Evolutionary conservation across 2,329 filamentous ascomycete species (phyloP).

Genomic region (Ophiocordyceps robertsii): DNA sequence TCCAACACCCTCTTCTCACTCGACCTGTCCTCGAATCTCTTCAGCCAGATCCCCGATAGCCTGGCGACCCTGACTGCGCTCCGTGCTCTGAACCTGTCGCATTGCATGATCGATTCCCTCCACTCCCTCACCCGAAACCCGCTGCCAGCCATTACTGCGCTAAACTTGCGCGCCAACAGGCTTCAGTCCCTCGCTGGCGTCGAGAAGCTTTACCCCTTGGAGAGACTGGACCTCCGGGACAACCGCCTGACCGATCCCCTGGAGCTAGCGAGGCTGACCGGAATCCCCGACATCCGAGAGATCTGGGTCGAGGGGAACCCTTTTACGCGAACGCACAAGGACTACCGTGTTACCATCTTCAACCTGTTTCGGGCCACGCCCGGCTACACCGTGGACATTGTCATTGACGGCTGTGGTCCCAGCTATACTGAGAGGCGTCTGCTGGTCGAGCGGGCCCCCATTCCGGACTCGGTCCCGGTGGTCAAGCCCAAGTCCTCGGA

Average conservation of each 20-base stretch:
- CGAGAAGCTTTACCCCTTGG: constrained; percentile 75
- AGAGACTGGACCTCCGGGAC: constrained; percentile 81
- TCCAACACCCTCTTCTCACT: constrained; percentile 82
- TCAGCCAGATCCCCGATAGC: constrained; percentile 88
- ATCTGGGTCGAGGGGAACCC: constrained; percentile 89
- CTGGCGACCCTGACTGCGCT: constrained; percentile 73
- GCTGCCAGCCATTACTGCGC: constrained; percentile 80
- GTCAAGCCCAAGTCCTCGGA: constrained; percentile 56
- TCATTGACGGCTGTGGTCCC: constrained; percentile 74
- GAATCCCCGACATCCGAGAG: constrained; percentile 81
- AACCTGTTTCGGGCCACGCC: constrained; percentile 86
- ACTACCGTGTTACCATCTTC: constrained; percentile 84
- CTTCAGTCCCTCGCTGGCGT: constrained; percentile 79
- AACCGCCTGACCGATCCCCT: constrained; percentile 84
- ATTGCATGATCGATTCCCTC: constrained; percentile 95
- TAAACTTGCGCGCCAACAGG: constrained; percentile 84
- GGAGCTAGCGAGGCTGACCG: constrained; percentile 78
- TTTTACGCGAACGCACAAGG: constrained; percentile 74
- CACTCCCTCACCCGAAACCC: constrained; percentile 77
- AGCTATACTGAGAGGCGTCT: constrained; percentile 77
- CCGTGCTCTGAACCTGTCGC: constrained; percentile 84
- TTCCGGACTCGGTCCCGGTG: constrained; percentile 64
- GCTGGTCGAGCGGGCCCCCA: constrained; percentile 67
- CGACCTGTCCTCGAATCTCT: constrained; percentile 84
- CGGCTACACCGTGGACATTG: constrained; percentile 79